Percentiles rank a stretch among this genome's conserved stretches.
These are phyloP conservation scores for Lentinula novae-zelandiae DNA, from an alignment of 1,284 basidiomycete species.

Conservation along the genomic window DNA sequence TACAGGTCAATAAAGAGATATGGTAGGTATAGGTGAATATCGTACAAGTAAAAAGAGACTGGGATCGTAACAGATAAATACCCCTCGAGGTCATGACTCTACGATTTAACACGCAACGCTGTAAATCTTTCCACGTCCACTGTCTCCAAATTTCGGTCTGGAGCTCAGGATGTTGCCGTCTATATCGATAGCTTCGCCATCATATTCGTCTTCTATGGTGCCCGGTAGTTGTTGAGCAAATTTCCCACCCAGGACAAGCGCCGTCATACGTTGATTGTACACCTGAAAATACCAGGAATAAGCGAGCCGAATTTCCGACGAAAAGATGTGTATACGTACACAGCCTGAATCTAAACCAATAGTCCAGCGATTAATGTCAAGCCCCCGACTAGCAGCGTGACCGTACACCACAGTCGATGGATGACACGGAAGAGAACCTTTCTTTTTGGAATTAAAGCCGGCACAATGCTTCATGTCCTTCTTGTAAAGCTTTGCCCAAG, in stretches of 20 bases:
- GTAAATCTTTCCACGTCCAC: constrained; percentile 28
- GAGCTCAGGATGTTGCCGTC: constrained; percentile 15
- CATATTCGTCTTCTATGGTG: constrained; percentile 18
- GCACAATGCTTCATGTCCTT: constrained; percentile 63
- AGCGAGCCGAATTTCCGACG: neutral
- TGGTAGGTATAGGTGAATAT: neutral
- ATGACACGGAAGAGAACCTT: constrained; percentile 53
- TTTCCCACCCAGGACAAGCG: constrained; percentile 48
- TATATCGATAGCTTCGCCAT: constrained; percentile 24
- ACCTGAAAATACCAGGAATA: constrained; percentile 27
- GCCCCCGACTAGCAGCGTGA: constrained; percentile 70
- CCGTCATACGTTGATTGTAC: constrained; percentile 50
- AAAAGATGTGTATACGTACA: constrained; percentile 33
- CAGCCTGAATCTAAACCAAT: constrained; percentile 83
- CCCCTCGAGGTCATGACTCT: neutral
- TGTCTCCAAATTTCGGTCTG: constrained; percentile 24
- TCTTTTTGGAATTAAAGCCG: constrained; percentile 39
- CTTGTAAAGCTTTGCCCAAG: constrained; percentile 78
- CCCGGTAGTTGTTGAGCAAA: constrained; percentile 5
- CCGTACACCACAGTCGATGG: constrained; percentile 82
- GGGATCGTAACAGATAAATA: neutral
- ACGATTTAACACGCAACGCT: constrained; percentile 27
- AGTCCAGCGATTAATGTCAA: constrained; percentile 77
- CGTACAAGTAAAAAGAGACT: neutral
- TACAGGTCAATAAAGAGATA: neutral